These are phyloP conservation scores for Candida tropicalis DNA, from an alignment of 1,139 yeast genomes.

Conservation along the genomic window DNA sequence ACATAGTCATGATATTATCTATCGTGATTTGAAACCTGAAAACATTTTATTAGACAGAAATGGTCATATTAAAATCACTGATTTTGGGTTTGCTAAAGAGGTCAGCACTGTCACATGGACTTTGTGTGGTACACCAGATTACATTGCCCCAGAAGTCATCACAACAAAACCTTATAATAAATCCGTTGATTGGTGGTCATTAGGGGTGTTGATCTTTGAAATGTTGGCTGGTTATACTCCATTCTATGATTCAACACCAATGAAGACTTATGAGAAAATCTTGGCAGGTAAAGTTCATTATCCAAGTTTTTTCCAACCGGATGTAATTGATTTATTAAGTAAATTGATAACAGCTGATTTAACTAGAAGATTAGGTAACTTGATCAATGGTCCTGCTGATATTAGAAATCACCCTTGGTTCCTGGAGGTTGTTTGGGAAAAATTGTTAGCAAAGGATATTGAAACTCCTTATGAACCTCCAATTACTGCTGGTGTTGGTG, in stretches of 20 bases:
- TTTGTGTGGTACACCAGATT: conserved; percentile 66
- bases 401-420: conserved; percentile 62
- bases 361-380: conserved; percentile 57
- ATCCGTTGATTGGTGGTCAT: conserved; percentile 68
- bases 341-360: conserved; percentile 58
- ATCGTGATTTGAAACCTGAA: conserved; percentile 64
- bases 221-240: conserved; percentile 68
- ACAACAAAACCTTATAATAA: conserved; percentile 64
- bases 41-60: conserved; percentile 58
- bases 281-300: conserved; percentile 53
- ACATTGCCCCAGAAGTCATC: conserved; percentile 65
- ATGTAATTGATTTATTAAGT: conserved; percentile 51
- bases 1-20: conserved; percentile 58
- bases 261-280: conserved; percentile 64
- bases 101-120: conserved; percentile 63
- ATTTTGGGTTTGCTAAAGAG: conserved; percentile 65
- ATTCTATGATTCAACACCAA: conserved; percentile 61
- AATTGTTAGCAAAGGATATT: conserved; percentile 55
- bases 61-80: conserved; percentile 63
- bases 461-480: conserved; percentile 70
- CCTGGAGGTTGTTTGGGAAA: conserved; percentile 63
- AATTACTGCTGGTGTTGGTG: conserved; percentile 63
- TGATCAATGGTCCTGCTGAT: conserved; percentile 59
- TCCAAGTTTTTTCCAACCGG: conserved; percentile 54
- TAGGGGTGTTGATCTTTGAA: conserved; percentile 61